A percentile compares a stretch with the other conserved stretches of the same genome.
phyloP scores from a whole-genome alignment of 768 basidiomycete species.

The Thelephora aurantiotincta region DNA sequence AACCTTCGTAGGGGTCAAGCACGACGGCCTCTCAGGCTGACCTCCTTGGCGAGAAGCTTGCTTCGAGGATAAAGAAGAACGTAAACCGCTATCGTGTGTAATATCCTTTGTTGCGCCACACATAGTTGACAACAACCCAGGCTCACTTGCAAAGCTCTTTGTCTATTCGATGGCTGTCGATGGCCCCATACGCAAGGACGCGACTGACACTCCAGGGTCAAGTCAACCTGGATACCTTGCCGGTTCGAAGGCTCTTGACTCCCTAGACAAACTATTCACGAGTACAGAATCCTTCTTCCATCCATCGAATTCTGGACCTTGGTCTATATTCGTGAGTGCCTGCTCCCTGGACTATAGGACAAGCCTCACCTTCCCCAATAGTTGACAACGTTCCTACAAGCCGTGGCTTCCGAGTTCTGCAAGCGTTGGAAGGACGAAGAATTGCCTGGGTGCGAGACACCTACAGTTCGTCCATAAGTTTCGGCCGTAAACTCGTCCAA shows the following conservation, averaged over 20 bases:
- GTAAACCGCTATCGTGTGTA: slow-evolving; percentile 48
- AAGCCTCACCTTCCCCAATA: slow-evolving; percentile 14
- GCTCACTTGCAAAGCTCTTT: slow-evolving; percentile 69
- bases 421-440: slow-evolving; percentile 75
- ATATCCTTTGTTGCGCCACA: slow-evolving; percentile 1
- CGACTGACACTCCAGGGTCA: slow-evolving; percentile 14
- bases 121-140: slow-evolving; percentile 14
- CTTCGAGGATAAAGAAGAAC: slow-evolving; percentile 53
- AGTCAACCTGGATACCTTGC: slow-evolving; percentile 46
- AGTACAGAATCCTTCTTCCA: slow-evolving; percentile 94
- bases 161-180: slow-evolving; percentile 87
- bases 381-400: slow-evolving; percentile 62
- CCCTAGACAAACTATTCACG: slow-evolving; percentile 76
- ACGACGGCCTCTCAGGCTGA: slow-evolving; percentile 64
- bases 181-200: slow-evolving; percentile 38
- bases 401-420: slow-evolving; percentile 59
- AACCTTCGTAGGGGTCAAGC: slow-evolving; percentile 34
- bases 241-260: slow-evolving; percentile 80
- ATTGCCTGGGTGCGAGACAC: slow-evolving; percentile 63
- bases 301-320: slow-evolving; percentile 81
- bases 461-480: slow-evolving; percentile 31
- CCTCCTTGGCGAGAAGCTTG: slow-evolving; percentile 35
- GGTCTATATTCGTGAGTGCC: slow-evolving; percentile 49
- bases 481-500: background rate
- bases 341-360: background rate